Conservation (phyloP, 1,284 basidiomycete genomes). For the Pseudozyma tsukubaensis region DNA sequence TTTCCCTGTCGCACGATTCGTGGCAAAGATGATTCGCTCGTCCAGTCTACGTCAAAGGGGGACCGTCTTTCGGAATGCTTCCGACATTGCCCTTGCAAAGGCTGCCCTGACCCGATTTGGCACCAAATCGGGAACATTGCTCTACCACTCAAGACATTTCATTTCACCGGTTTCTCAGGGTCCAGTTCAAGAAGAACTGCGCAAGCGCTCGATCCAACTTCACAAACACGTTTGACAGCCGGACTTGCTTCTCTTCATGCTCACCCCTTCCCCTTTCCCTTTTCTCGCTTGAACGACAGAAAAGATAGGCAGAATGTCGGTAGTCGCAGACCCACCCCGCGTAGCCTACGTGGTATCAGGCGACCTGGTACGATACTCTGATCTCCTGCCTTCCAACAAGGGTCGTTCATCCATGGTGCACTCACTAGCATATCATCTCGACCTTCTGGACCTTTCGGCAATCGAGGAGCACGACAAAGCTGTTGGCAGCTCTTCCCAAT, state of each 20-base stretch:
- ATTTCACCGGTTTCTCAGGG: neutral
- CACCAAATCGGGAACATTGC: neutral
- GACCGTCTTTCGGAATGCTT: too few relatives aligned
- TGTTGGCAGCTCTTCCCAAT: neutral
- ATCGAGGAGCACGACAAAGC: conserved; percentile 11
- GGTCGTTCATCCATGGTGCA: conserved; percentile 85
- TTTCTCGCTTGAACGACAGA: too few relatives aligned
- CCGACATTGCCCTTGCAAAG: too few relatives aligned
- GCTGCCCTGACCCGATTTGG: neutral
- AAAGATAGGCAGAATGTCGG: conserved; percentile 13
- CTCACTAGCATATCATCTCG: conserved; percentile 71
- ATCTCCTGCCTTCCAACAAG: conserved; percentile 82
- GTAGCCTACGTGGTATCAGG: conserved; percentile 75
- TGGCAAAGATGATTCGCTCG: too few relatives aligned
- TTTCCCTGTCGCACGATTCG: too few relatives aligned
- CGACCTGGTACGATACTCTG: conserved; percentile 74
- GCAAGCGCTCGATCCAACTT: neutral
- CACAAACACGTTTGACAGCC: too few relatives aligned
- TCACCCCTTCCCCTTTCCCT: too few relatives aligned
- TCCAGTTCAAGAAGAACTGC: neutral
- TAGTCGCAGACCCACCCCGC: conserved; percentile 8
- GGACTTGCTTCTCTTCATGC: too few relatives aligned
- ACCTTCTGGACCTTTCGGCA: conserved; percentile 36
- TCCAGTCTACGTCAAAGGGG: too few relatives aligned
- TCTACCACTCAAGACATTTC: neutral